These are phyloP conservation scores for Monascus purpureus DNA, from an alignment of 495 filamentous ascomycete genomes.

Conservation along the genomic window DNA sequence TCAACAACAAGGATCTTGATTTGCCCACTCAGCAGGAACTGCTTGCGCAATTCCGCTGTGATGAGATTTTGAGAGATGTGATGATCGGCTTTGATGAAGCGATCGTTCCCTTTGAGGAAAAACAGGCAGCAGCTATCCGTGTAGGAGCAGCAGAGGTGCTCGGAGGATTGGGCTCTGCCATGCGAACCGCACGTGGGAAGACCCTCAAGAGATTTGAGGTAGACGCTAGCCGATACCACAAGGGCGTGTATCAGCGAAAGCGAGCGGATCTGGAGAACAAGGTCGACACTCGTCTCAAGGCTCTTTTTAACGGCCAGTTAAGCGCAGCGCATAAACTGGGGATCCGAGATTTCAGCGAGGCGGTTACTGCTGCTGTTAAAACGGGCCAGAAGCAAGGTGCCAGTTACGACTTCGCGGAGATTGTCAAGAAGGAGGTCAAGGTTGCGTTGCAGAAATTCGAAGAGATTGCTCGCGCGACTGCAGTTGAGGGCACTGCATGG, in stretches of 20 bases:
- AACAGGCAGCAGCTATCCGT: conserved; percentile 58
- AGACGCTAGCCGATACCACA: conserved; percentile 88
- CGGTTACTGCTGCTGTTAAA: conserved; percentile 72
- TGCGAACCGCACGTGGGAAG: conserved; percentile 56
- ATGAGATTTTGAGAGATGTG: conserved; percentile 85
- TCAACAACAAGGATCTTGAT: conserved; percentile 95
- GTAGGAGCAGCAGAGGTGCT: conserved; percentile 59
- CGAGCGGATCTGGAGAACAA: conserved; percentile 71
- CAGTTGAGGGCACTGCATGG: conserved; percentile 69
- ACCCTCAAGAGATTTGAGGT: conserved; percentile 72
- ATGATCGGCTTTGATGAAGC: conserved; percentile 69
- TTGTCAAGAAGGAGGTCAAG: conserved; percentile 71
- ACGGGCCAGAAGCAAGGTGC: conserved; percentile 79
- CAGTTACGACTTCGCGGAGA: conserved; percentile 86
- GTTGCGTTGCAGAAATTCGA: conserved; percentile 62
- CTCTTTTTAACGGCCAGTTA: conserved; percentile 76
- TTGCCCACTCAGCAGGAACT: conserved; percentile 94
- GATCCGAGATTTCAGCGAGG: conserved; percentile 75
- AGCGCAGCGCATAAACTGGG: conserved; percentile 77
- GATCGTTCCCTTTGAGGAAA: conserved; percentile 74
- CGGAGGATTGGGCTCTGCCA: conserved; percentile 59
- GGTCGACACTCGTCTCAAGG: conserved; percentile 73
- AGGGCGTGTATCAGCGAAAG: conserved; percentile 81
- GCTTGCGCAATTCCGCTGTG: conserved; percentile 91
- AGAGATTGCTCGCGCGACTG: conserved; percentile 55